phyloP scores from a whole-genome alignment of 2,329 filamentous ascomycete species.

The Aspergillus sp. region DNA sequence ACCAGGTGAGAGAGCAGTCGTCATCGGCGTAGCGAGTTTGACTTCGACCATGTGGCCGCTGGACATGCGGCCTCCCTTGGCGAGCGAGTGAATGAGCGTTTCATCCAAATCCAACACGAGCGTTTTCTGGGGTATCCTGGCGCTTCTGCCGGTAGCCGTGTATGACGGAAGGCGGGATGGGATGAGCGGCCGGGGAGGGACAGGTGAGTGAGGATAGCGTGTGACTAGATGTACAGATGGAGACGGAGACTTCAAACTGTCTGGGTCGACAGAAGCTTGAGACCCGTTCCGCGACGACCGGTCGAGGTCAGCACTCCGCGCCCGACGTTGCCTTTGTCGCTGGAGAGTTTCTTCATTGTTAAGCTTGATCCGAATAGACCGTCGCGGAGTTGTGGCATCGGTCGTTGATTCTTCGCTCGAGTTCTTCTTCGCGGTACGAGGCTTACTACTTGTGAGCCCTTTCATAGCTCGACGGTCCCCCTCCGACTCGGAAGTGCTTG shows the following conservation, averaged over 20 bases:
- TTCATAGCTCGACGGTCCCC: conserved; percentile 36
- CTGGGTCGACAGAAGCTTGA: conserved; percentile 61
- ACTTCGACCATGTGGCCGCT: conserved; percentile 99
- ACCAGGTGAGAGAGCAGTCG: conserved; percentile 36
- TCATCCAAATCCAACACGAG: conserved; percentile 94
- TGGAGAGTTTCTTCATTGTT: conserved; percentile 75
- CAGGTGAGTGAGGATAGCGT: conserved; percentile 85
- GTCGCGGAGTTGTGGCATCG: conserved; percentile 68
- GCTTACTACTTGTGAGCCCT: conserved; percentile 23
- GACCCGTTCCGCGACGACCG: conserved; percentile 26
- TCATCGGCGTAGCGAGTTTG: conserved; percentile 58
- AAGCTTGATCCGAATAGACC: conserved; percentile 88
- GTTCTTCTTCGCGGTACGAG: conserved; percentile 29
- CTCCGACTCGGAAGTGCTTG: conserved; percentile 58
- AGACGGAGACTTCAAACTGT: conserved; percentile 90
- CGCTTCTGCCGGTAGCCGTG: conserved; percentile 50
- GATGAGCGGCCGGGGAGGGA: conserved; percentile 84
- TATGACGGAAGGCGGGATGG: conserved; percentile 89
- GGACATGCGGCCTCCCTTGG: conserved; percentile 92
- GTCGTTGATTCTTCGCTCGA: conserved; percentile 26
- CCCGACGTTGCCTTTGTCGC: conserved; percentile 57
- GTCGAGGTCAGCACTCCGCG: conserved; percentile 32
- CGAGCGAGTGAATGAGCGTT: conserved; percentile 96
- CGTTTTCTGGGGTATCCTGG: conserved; percentile 74
- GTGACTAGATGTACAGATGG: conserved; percentile 70